Percentiles rank a stretch among this genome's conserved stretches.
Conservation (phyloP, 805 yeast genomes). For the Wickerhamomyces sydowiorum region DNA sequence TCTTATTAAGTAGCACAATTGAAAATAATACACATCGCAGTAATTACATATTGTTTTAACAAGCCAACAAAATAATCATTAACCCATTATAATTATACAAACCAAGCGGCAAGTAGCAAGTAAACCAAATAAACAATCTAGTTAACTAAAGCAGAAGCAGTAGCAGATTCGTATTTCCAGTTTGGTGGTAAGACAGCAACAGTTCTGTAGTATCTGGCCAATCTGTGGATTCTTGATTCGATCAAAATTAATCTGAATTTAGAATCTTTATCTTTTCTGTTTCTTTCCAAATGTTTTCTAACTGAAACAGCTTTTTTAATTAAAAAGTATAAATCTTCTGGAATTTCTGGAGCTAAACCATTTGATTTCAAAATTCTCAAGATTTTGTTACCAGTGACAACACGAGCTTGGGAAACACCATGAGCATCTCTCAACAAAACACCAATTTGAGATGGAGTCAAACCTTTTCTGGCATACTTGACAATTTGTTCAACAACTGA, state of each 20-base stretch:
- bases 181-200: conserved; percentile 98
- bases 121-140: conserved; percentile 37
- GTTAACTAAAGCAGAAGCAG: conserved; percentile 99
- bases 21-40: conserved; percentile 3
- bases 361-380: conserved; percentile 98
- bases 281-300: conserved; percentile 99
- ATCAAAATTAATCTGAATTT: conserved; percentile 99
- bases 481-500: conserved; percentile 95
- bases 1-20: neutral
- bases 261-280: conserved; percentile 99
- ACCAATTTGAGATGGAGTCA: conserved; percentile 99
- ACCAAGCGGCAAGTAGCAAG: conserved; percentile 12
- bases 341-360: conserved; percentile 99
- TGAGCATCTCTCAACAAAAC: conserved; percentile 99
- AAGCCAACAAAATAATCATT: conserved; percentile 3
- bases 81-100: conserved; percentile 4
- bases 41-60: conserved; percentile 1
- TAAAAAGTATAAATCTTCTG: conserved; percentile 98
- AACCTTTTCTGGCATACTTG: conserved; percentile 99
- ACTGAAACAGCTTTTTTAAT: conserved; percentile 99
- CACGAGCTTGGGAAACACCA: conserved; percentile 97
- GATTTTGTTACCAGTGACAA: conserved; percentile 98
- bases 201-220: conserved; percentile 99
- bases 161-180: conserved; percentile 99
- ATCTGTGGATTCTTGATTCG: conserved; percentile 99